Conservation (phyloP, 2,329 filamentous ascomycete species). For the Fonsecaea pugnacius region DNA sequence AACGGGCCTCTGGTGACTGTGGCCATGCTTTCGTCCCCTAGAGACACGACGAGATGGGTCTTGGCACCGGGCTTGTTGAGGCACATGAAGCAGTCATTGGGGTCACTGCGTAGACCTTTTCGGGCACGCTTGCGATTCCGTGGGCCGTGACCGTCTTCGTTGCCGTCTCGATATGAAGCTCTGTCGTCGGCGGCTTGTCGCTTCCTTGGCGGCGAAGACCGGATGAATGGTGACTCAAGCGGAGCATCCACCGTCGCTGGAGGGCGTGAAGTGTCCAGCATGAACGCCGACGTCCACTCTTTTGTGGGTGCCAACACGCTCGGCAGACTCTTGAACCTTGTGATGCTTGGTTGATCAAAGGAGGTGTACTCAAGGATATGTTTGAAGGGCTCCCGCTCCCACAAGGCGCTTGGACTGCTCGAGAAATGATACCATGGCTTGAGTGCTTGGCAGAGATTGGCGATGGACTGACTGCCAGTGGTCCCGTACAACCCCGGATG, state of each 20-base stretch:
- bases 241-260: conserved; percentile 64
- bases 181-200: conserved; percentile 47
- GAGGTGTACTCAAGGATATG: conserved; percentile 47
- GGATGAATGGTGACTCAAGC: conserved; percentile 73
- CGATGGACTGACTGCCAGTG: conserved; percentile 67
- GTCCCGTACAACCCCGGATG: conserved; percentile 56
- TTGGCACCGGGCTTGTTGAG: conserved; percentile 82
- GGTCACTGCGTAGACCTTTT: conserved; percentile 53
- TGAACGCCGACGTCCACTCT: conserved; percentile 67
- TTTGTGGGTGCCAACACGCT: conserved; percentile 75
- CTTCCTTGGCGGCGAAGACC: conserved; percentile 58
- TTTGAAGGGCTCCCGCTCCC: conserved; percentile 86
- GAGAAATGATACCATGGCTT: conserved; percentile 94
- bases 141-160: conserved; percentile 47
- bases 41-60: conserved; percentile 85
- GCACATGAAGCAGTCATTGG: conserved; percentile 91
- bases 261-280: conserved; percentile 67
- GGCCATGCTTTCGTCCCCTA: conserved; percentile 84
- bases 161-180: conserved; percentile 36
- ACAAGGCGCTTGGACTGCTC: conserved; percentile 71
- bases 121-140: conserved; percentile 54
- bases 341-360: conserved; percentile 65
- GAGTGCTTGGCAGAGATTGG: conserved; percentile 75
- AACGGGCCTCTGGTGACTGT: conserved; percentile 92
- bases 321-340: conserved; percentile 88